Percentiles rank a stretch among this genome's conserved stretches.
phyloP scores from a whole-genome alignment of 1,284 basidiomycete genomes.

The Tylopilus sp. region DNA sequence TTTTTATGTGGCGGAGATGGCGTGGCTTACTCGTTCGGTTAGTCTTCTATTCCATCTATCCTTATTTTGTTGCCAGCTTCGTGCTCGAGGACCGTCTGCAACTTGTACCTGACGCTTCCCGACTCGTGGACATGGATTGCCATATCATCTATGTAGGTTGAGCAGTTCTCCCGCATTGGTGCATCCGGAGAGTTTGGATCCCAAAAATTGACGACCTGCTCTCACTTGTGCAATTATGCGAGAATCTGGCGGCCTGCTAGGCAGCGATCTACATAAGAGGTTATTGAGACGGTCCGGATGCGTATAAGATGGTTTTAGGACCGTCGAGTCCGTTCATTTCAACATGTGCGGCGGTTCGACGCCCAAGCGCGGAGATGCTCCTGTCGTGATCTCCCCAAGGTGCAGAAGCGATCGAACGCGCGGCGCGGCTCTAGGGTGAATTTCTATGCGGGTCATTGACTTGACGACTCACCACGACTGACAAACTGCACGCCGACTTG shows the following conservation, averaged over 20 bases:
- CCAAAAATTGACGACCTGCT: not conserved
- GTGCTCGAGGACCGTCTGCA: slow-evolving; percentile 11
- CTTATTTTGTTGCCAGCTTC: slow-evolving; percentile 3
- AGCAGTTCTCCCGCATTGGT: slow-evolving; percentile 7
- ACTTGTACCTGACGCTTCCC: slow-evolving; percentile 18
- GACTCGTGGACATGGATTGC: slow-evolving; percentile 3
- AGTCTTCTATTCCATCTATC: slow-evolving; percentile 21
- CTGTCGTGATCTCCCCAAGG: slow-evolving; percentile 19
- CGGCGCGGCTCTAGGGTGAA: slow-evolving; percentile 11
- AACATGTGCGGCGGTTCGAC: slow-evolving; percentile 28
- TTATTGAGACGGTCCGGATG: slow-evolving; percentile 17
- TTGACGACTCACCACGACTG: slow-evolving; percentile 15
- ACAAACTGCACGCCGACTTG: too few species aligned
- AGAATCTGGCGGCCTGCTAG: slow-evolving; percentile 12
- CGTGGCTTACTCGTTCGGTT: slow-evolving; percentile 18
- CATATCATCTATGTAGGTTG: not conserved
- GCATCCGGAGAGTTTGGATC: slow-evolving; percentile 3
- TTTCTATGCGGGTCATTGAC: slow-evolving; percentile 27
- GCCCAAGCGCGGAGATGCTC: slow-evolving; percentile 32
- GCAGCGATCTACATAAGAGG: slow-evolving; percentile 27
- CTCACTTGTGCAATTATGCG: slow-evolving; percentile 33
- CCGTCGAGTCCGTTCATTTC: slow-evolving; percentile 30
- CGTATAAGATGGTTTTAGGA: slow-evolving; percentile 19
- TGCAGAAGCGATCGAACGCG: slow-evolving; percentile 6
- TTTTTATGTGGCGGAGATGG: slow-evolving; percentile 23